phyloP scores from a whole-genome alignment of 371 early-diverging fungal genomes.

The Mucor ambiguus region DNA sequence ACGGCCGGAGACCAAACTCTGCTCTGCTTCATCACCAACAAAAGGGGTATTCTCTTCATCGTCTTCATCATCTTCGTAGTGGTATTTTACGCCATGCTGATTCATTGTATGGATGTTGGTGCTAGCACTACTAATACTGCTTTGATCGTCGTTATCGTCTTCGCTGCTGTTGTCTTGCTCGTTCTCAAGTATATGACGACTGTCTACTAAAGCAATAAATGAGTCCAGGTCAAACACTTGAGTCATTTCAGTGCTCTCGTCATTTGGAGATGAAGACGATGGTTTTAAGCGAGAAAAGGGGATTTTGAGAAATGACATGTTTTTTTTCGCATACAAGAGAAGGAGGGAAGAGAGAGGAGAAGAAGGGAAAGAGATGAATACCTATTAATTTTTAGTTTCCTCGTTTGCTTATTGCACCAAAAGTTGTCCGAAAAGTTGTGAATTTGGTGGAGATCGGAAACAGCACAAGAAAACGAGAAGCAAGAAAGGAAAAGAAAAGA shows the following conservation, averaged over 20 bases:
- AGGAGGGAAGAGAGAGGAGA: background rate
- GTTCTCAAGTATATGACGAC: constrained; percentile 28
- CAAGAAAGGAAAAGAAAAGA: background rate
- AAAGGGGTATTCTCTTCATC: constrained; percentile 27
- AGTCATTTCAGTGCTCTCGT: constrained; percentile 41
- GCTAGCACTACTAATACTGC: constrained; percentile 25
- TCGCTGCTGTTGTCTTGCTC: constrained; percentile 9
- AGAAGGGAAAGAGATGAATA: constrained; percentile 4
- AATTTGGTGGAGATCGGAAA: constrained; percentile 1
- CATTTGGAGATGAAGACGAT: background rate
- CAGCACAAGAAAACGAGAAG: background rate
- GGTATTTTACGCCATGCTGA: constrained; percentile 2
- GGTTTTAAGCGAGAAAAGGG: constrained; percentile 16
- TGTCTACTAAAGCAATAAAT: constrained; percentile 32
- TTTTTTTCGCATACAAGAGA: background rate
- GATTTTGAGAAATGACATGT: constrained; percentile 10
- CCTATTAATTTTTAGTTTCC: background rate
- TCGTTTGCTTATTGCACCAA: background rate
- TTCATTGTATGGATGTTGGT: background rate
- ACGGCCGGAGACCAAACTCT: constrained; percentile 14
- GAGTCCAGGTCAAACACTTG: constrained; percentile 35
- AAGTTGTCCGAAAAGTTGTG: background rate
- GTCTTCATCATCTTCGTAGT: constrained; percentile 17
- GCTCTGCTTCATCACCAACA: constrained; percentile 23
- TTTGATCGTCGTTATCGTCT: constrained; percentile 22